Base-by-base conservation (phyloP, 2,329 filamentous ascomycete genomes). In the Alternaria brassicae region DNA sequence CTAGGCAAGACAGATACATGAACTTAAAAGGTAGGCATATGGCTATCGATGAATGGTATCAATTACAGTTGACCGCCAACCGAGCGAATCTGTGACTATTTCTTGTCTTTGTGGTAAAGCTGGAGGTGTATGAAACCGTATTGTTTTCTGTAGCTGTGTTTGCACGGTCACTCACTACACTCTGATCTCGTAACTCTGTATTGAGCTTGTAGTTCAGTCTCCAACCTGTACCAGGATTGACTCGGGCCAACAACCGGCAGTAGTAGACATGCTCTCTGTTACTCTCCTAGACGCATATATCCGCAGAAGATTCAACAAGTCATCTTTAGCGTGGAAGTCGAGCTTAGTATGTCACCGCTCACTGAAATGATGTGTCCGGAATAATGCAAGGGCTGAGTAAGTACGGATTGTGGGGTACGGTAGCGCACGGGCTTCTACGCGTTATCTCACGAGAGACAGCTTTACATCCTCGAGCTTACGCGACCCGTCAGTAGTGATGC, bases 361-460 rank as follows among this genome's bases (percentile, higher is more conserved):
- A 21, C 19, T 6, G n/a, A n/a, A n/a, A n/a, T 12, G 8, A 19
- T 17, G 17, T 19, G 8, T 9, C 8, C 17, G 6, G n/a, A 36
- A 36, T 15, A 12, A 34, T 21, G 12, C 36, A 19, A 21, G 8
- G 36, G 17, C 36, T 37, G 12, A 37, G 17, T 17, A 39, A 17
- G 10, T 21, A 39, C 17, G 9, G 25, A 39, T 17, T 55, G 56
- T 56, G 63, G 60, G 60, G 65, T 58, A 62, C 19, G 15, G 12
- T 6, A 52, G 32, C 36, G 62, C 63, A 67, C 62, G 60, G 58
- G 44, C 58, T 32, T 50, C 56, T 49, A 48, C 37, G 56, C 63
- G 51, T 51, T 42, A 65, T 60, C 49, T 56, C 53, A 53, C 50
- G 37, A 42, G 36, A 30, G 39, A 56, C 37, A 50, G 45, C 23